Evolutionary conservation across 495 filamentous ascomycete genomes (phyloP), one percentile per base, ranked within the genome.

Genomic region (Cairneyella variabilis): DNA sequence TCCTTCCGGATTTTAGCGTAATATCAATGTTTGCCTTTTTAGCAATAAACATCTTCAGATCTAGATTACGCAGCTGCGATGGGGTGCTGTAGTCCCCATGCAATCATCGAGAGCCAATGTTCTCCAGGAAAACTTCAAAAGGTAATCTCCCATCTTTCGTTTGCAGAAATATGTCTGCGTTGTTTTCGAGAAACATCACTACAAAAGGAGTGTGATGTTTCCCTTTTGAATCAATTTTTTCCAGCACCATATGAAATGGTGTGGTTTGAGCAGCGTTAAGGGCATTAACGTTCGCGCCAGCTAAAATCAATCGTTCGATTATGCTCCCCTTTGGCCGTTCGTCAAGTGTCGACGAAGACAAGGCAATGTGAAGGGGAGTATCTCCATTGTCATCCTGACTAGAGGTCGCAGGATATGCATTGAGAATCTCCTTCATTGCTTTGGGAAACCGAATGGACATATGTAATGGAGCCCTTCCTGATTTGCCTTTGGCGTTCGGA

Each of bases 31-130:
- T 44, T 22, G 41, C 41, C 5, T 21, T 21, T 25, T 21, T 44
- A 11, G 41, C 21, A 44, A 44, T 44, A 14, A 44, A 44, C 41
- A 44, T 44, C 21, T 44, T 44, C n/a, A 9, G 21, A 44, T 44
- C 41, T 7, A 22, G 6, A 44, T 44, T 44, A 7, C 41, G 41
- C 8, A 7, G 6, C 6, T 4, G 16, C 3, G 41, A 44, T 18
- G 16, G 6, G 5, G 17, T 5, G 18, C 17, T 9, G 17, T 2
- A 21, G 23, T 44, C 17, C 4, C 4, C 16, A 7, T 5, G 14
- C 14, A 3, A 21, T 14, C 16, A 44, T 7, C 41, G 41, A 4
- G 6, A 16, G 5, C 16, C 6, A 9, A 22, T 22, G 41, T 44
- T 44, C 21, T 22, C 41, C 6, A 44, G n/a, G 21, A 21, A 44